Evolutionary conservation across 345 rosid genomes (phyloP).

Genomic region (Rhodomyrtus tomentosa): DNA sequence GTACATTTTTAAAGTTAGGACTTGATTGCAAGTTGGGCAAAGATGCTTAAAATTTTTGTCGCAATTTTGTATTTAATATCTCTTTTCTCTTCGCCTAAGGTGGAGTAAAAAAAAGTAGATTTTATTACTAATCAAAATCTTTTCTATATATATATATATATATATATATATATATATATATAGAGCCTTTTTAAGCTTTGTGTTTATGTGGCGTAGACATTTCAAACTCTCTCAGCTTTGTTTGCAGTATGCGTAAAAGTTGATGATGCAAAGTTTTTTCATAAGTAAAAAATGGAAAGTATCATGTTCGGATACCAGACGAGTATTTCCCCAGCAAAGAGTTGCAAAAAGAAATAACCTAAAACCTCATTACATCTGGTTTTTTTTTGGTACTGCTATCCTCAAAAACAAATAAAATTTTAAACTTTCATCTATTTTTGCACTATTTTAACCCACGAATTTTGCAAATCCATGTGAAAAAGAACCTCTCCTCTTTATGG

Average conservation of each 20-base stretch:
- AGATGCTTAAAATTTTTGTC: not conserved
- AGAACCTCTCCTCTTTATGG: not conserved
- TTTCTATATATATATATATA: too few relatives aligned
- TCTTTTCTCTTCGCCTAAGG: not conserved
- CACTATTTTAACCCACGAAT: not conserved
- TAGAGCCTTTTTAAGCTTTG: not conserved
- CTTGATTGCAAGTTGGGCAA: not conserved
- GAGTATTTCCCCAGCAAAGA: not conserved
- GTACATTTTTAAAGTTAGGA: not conserved
- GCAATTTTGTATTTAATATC: not conserved
- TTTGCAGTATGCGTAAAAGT: not conserved
- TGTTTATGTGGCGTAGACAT: not conserved
- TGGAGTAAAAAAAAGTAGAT: not conserved
- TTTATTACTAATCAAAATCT: not conserved
- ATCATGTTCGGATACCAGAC: not conserved
- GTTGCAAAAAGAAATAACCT: not conserved
- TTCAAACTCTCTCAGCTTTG: not conserved
- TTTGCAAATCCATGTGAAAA: not conserved
- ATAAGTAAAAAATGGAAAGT: not conserved
- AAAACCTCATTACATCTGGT: not conserved
- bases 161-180: too few relatives aligned
- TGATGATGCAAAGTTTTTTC: not conserved
- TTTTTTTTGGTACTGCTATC: not conserved
- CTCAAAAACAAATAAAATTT: not conserved
- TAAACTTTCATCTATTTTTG: not conserved